phyloP scores from a whole-genome alignment of 352 stramenopile species.

The Plasmopara muralis region DNA sequence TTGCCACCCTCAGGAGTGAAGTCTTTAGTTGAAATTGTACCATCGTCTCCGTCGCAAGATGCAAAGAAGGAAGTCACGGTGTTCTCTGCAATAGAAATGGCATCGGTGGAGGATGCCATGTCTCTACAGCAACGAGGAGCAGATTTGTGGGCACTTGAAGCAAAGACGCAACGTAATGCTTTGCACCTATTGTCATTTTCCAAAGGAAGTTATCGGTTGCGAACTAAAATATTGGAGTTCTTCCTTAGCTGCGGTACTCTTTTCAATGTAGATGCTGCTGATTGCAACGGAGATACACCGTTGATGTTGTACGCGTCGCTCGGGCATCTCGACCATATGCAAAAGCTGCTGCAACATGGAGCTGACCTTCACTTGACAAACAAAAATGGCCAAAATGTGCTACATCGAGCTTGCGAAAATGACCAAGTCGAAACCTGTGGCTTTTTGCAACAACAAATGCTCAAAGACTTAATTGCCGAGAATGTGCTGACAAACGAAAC shows the following conservation, averaged over 20 bases:
- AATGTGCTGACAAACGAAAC: slow-evolving; percentile 3
- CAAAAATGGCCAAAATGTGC: slow-evolving; percentile 30
- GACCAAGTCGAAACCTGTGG: slow-evolving; percentile 56
- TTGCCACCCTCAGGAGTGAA: not conserved
- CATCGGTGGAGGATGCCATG: slow-evolving; percentile 45
- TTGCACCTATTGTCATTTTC: slow-evolving; percentile 60
- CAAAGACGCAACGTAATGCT: slow-evolving; percentile 34
- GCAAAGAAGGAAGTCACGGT: slow-evolving; percentile 31
- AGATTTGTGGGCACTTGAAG: slow-evolving; percentile 35
- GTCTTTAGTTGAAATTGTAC: slow-evolving; percentile 3
- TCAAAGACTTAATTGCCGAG: slow-evolving; percentile 14
- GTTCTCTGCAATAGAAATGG: slow-evolving; percentile 47
- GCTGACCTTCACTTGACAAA: slow-evolving; percentile 26
- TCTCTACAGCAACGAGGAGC: slow-evolving; percentile 43
- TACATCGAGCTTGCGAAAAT: slow-evolving; percentile 53
- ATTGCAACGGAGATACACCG: slow-evolving; percentile 40
- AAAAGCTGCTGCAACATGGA: slow-evolving; percentile 24
- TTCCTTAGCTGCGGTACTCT: slow-evolving; percentile 28
- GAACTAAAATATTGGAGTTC: slow-evolving; percentile 49
- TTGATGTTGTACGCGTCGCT: slow-evolving; percentile 48
- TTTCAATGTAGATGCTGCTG: slow-evolving; percentile 34
- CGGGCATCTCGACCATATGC: slow-evolving; percentile 41
- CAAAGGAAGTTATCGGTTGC: slow-evolving; percentile 33
- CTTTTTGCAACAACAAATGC: slow-evolving; percentile 30
- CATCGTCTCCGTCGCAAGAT: slow-evolving; percentile 11